Base-by-base conservation (phyloP, 495 filamentous ascomycete genomes). In the Mycothermus thermophilus region DNA sequence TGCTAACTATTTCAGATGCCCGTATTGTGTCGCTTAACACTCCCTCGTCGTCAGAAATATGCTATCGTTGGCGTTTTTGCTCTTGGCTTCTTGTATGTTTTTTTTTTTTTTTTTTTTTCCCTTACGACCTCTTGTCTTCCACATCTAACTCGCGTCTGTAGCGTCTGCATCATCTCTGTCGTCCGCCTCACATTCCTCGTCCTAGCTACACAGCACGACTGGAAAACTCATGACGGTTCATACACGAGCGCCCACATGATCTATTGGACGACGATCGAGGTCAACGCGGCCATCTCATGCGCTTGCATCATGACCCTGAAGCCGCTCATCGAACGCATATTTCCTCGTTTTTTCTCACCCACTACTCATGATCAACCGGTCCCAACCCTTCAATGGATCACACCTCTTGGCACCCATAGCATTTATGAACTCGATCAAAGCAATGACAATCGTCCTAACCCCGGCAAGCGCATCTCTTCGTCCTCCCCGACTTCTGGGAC, bases 291-390 rank as follows among this genome's bases (percentile, higher is more conserved):
- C 12, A 48, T 53, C 8, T 34, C 34, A 3, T 55, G 49, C 42
- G 49, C 46, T 8, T 53, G 44, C 40, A 41, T 50, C 34, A 53
- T 55, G 49, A 53, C 50, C 4, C 32, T 53, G 4, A 55, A 55
- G 21, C 52, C 52, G 0, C 40, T 53, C 26, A 46, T 55, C 21
- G 40, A 52, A 20, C 40, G 32, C 19, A 18, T 41, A 18, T 51
- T 48, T 32, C 46, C 49, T 8, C 29, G 36, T n/a, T 27, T 53
- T 0, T 33, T 55, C 14, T 38, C 43, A 5, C 26, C 32, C 1
- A 40, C 26, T 18, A 40, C 26, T 18, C 28, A 30, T 7, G 37
- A 35, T 36, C 18, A 22, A 24, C 38, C 41, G 17, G 44, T 44
- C 13, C 43, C 27, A n/a, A 41, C 38, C 27, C 43, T 52, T 1